Evolutionary conservation across 2,329 filamentous ascomycete genomes (phyloP).

Genomic region (Botryotinia narcissicola): DNA sequence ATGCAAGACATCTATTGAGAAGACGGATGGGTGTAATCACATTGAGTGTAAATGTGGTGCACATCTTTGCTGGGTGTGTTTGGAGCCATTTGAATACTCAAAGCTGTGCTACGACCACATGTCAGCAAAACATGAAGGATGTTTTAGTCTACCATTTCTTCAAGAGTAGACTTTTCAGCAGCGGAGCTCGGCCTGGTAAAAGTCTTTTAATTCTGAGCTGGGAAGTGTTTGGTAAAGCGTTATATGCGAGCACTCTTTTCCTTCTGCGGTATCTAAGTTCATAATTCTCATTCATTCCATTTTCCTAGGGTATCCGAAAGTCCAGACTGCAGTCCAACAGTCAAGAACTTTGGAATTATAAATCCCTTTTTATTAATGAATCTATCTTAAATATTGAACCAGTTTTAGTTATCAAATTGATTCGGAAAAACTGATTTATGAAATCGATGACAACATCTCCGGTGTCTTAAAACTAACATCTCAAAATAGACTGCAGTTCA

Average conservation of each 20-base stretch:
- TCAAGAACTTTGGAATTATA: background rate
- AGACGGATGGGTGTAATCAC: slow-evolving; percentile 46
- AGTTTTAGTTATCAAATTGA: background rate
- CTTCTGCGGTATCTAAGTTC: background rate
- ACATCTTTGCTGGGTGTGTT: slow-evolving; percentile 51
- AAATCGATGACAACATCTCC: background rate
- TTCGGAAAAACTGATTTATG: background rate
- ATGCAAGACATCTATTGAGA: slow-evolving; percentile 34
- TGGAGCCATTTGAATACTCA: slow-evolving; percentile 38
- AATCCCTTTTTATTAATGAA: background rate
- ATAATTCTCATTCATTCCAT: background rate
- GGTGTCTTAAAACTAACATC: background rate
- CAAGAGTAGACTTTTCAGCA: background rate
- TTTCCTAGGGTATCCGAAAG: background rate
- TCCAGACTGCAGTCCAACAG: background rate
- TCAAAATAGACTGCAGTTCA: background rate
- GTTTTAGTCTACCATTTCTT: too few relatives aligned
- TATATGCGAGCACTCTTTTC: background rate
- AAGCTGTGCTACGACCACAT: slow-evolving; percentile 33
- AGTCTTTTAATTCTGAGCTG: background rate
- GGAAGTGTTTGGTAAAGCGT: background rate
- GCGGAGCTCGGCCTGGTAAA: background rate
- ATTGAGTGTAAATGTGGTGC: slow-evolving; percentile 45
- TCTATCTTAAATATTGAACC: background rate
- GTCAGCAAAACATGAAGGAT: slow-evolving; percentile 20